Percentiles rank a stretch among this genome's conserved stretches.
Conservation (phyloP, 441 rosid species). For the Brassica balearica region DNA sequence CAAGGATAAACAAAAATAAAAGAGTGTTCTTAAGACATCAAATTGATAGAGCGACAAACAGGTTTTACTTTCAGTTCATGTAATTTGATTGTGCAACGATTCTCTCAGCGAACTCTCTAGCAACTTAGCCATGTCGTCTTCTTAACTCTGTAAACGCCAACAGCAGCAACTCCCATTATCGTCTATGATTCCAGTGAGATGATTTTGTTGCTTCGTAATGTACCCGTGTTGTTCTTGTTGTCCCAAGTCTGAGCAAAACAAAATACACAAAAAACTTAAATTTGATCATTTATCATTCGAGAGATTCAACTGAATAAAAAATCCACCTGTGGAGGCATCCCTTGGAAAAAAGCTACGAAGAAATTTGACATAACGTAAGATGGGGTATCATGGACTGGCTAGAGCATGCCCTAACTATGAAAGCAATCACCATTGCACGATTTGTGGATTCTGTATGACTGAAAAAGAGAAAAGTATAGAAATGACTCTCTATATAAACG, state of each 20-base stretch:
- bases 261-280: background rate
- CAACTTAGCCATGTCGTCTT: background rate
- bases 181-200: background rate
- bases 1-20: background rate
- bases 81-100: background rate
- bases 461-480: background rate
- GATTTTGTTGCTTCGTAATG: background rate
- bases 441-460: too few species aligned
- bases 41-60: background rate
- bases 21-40: background rate
- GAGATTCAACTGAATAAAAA: background rate
- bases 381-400: too few species aligned
- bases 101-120: background rate
- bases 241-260: background rate
- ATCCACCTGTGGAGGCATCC: background rate
- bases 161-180: too few species aligned
- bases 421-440: too few species aligned
- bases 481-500: background rate
- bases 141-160: background rate
- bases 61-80: background rate
- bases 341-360: too few species aligned
- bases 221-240: background rate
- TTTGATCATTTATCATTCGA: background rate
- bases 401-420: too few species aligned
- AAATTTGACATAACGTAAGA: too few species aligned